These are phyloP conservation scores for Urostyla sp. DNA, from an alignment of 73 alveolate genomes.

Conservation along the genomic window DNA sequence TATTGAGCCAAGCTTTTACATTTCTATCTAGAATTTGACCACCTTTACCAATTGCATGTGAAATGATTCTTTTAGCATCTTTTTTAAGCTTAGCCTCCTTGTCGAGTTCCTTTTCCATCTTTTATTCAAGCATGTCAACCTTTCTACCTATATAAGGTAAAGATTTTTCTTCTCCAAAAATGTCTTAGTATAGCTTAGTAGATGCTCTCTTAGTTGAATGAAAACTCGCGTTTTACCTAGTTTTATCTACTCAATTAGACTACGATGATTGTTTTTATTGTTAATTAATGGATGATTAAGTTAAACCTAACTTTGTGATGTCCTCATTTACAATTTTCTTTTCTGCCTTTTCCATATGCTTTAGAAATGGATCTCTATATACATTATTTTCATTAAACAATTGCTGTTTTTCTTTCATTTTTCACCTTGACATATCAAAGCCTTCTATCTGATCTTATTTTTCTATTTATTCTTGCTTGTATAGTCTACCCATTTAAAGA, in stretches of 20 bases:
- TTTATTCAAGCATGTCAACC: conserved; percentile 14
- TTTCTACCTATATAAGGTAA: conserved; percentile 19
- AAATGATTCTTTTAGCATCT: conserved; percentile 38
- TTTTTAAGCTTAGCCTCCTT: conserved; percentile 33
- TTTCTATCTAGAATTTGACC: conserved; percentile 30
- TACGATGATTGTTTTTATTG: background rate
- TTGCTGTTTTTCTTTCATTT: too few relatives aligned
- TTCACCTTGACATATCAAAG: background rate
- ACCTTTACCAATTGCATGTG: conserved; percentile 22
- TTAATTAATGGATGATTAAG: conserved; percentile 10
- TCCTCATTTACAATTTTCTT: background rate
- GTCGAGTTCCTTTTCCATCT: conserved; percentile 45
- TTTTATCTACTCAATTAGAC: too few relatives aligned
- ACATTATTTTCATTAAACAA: background rate
- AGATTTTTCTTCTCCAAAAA: background rate
- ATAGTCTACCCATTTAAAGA: background rate
- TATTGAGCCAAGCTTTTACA: conserved; percentile 49
- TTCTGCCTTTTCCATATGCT: conserved; percentile 19
- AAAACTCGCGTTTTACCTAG: background rate
- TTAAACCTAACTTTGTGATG: background rate
- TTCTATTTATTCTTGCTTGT: background rate
- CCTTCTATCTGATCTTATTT: background rate
- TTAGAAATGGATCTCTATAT: conserved; percentile 6
- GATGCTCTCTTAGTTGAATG: conserved; percentile 5
- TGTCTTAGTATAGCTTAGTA: background rate